Percentiles rank a stretch among this genome's conserved stretches.
Conservation (phyloP, 306 rosid species). For the Rosa multiflora region DNA sequence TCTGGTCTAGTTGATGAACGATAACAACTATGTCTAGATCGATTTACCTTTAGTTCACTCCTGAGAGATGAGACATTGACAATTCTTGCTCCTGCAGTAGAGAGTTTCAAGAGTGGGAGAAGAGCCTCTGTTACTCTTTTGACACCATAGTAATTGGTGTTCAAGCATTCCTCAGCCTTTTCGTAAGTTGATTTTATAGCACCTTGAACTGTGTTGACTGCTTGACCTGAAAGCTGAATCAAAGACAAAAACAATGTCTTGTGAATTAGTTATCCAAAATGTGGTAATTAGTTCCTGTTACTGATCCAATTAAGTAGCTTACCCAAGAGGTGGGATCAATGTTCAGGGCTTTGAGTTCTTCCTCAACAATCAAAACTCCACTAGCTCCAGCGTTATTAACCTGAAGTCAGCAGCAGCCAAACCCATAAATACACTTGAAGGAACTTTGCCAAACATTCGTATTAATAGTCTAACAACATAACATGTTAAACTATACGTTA, state of each 20-base stretch:
- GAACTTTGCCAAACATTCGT: background rate
- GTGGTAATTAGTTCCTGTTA: background rate
- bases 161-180: constrained; percentile 49
- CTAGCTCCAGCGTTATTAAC: constrained; percentile 55
- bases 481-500: background rate
- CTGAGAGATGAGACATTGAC: constrained; percentile 58
- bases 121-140: constrained; percentile 54
- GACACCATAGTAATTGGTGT: constrained; percentile 53
- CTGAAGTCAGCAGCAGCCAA: constrained; percentile 40
- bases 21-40: background rate
- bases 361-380: constrained; percentile 41
- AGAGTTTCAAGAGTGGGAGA: constrained; percentile 49
- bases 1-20: background rate
- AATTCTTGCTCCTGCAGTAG: constrained; percentile 47
- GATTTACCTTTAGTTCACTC: constrained; percentile 50
- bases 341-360: constrained; percentile 40
- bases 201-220: constrained; percentile 28
- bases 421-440: background rate
- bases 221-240: constrained; percentile 50
- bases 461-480: background rate
- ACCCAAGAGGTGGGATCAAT: constrained; percentile 49
- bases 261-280: background rate
- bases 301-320: background rate
- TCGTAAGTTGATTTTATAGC: constrained; percentile 36
- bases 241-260: background rate